Conservation (phyloP, 768 basidiomycete species). For the Gymnopilus junonius region DNA sequence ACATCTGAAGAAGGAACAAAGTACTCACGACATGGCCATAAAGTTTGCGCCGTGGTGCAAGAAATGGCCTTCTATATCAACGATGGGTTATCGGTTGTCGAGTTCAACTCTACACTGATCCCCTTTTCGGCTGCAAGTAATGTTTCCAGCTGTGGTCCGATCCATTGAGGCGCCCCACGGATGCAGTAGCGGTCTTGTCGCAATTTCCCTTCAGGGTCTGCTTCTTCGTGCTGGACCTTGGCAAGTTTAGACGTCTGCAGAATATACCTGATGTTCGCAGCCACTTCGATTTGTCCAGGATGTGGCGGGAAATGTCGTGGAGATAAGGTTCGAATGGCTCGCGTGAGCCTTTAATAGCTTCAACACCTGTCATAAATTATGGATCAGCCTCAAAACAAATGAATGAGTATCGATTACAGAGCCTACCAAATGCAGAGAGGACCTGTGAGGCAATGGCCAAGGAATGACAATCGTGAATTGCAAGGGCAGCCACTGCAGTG, state of each 20-base stretch:
- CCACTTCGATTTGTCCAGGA: conserved; percentile 9
- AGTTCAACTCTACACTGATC: conserved; percentile 3
- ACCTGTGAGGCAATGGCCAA: conserved; percentile 8
- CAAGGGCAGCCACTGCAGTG: conserved; percentile 7
- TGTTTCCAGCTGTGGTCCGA: conserved; percentile 10
- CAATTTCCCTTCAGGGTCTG: conserved; percentile 7
- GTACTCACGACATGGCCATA: conserved; percentile 9
- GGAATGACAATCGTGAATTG: conserved; percentile 3
- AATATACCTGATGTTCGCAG: conserved; percentile 5
- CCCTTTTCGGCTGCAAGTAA: conserved; percentile 1
- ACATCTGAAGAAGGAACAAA: background rate
- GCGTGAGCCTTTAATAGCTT: conserved; percentile 9
- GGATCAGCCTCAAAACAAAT: background rate
- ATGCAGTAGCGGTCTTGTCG: conserved; percentile 9
- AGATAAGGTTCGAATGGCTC: conserved; percentile 6
- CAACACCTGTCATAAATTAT: background rate
- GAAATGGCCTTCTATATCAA: conserved; percentile 6
- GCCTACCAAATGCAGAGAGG: conserved; percentile 4
- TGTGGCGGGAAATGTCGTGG: conserved; percentile 9
- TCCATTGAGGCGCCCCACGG: conserved; percentile 8
- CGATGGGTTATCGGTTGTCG: conserved; percentile 11
- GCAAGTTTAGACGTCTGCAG: conserved; percentile 4
- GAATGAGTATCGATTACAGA: background rate
- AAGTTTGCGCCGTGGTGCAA: conserved; percentile 12
- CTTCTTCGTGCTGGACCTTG: conserved; percentile 7